These are phyloP conservation scores for Trifolium fragiferum DNA, from an alignment of 306 rosid species.

Conservation along the genomic window DNA sequence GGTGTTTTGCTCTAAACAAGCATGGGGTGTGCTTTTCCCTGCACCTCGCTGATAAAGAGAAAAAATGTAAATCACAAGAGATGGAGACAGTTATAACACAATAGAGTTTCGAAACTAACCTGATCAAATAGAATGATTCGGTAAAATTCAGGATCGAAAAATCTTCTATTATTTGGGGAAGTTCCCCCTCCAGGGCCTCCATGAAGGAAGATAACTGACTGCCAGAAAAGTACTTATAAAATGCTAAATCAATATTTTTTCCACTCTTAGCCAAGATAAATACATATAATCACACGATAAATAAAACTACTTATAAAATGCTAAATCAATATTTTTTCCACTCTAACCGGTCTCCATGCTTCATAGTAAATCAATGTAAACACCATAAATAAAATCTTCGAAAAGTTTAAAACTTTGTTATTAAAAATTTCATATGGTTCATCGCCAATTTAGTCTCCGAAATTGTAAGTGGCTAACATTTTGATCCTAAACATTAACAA, in stretches of 20 bases:
- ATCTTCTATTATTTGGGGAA: slow-evolving; percentile 71
- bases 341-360: neutral
- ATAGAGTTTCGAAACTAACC: slow-evolving; percentile 54
- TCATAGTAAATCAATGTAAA: neutral
- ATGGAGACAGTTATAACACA: slow-evolving; percentile 9
- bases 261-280: slow-evolving; percentile 1
- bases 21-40: slow-evolving; percentile 95
- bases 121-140: slow-evolving; percentile 87
- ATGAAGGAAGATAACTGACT: slow-evolving; percentile 90
- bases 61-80: slow-evolving; percentile 34
- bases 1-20: slow-evolving; percentile 90
- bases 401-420: neutral
- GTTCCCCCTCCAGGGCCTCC: slow-evolving; percentile 99
- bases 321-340: slow-evolving; percentile 2
- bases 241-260: slow-evolving; percentile 4
- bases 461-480: neutral
- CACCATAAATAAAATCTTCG: neutral
- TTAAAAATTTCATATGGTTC: neutral
- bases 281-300: too few species aligned
- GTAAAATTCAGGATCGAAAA: slow-evolving; percentile 88
- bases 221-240: slow-evolving; percentile 47
- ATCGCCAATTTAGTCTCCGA: neutral
- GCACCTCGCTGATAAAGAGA: slow-evolving; percentile 75
- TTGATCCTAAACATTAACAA: neutral
- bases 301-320: slow-evolving; percentile 38